Conservation (phyloP, 2,329 filamentous ascomycete species). For the Colletotrichum sp. region DNA sequence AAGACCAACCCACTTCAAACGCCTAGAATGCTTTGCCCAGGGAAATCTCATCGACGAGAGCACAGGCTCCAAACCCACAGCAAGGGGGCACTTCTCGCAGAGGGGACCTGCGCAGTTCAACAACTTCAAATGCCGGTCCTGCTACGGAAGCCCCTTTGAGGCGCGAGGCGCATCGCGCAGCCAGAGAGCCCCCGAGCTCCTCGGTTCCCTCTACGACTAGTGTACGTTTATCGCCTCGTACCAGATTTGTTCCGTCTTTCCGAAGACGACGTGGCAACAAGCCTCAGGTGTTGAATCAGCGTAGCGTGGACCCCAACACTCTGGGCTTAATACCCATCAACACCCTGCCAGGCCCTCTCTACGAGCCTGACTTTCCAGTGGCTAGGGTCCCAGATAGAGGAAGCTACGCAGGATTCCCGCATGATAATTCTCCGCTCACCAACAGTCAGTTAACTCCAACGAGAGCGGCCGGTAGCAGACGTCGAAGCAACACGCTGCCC, state of each 20-base stretch:
- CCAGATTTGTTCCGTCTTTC: not conserved
- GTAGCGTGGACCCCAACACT: not conserved
- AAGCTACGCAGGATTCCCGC: not conserved
- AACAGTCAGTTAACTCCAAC: not conserved
- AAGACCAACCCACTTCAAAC: not conserved
- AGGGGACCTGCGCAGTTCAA: not conserved
- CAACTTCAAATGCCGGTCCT: not conserved
- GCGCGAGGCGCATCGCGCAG: not conserved
- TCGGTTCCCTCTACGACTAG: not conserved
- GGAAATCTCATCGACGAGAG: not conserved
- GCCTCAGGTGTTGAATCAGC: conserved; percentile 6
- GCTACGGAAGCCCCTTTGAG: not conserved
- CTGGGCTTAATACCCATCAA: conserved; percentile 1
- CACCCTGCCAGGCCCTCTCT: not conserved
- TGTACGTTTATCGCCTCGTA: not conserved
- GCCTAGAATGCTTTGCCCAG: conserved; percentile 2
- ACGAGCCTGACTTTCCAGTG: not conserved
- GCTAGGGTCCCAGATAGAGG: not conserved
- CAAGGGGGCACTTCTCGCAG: not conserved
- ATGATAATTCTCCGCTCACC: not conserved
- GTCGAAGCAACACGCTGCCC: not conserved
- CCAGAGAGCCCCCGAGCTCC: not conserved
- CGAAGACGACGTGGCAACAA: not conserved
- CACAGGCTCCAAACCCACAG: not conserved
- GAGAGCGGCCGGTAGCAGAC: not conserved